Evolutionary conservation across 2,329 filamentous ascomycete species (phyloP), one percentile per base, ranked within the genome.

Genomic region (Remersonia thermophila): DNA sequence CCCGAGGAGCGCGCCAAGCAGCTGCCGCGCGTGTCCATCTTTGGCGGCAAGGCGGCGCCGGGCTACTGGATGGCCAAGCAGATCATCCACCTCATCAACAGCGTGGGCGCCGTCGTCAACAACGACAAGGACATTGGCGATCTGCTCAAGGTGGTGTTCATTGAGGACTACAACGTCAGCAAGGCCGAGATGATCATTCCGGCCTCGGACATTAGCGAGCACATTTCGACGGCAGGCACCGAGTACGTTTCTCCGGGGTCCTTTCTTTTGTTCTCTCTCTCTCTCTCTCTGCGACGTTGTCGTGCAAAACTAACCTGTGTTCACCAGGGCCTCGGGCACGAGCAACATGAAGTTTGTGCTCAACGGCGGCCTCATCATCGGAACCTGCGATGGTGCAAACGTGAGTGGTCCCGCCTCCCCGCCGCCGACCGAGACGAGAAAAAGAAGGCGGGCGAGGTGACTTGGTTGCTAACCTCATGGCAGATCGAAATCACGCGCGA

Each of bases 41-140:
- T 98, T 56, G 91, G 91, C 55, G 91, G 91, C 51, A 98, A 98
- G 65, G 91, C 91, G 17, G 91, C 91, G 2, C 91, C 91, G 0
- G 91, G 91, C 12, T 98, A 98, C 68, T 98, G 91, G 91, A 98
- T 96, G 91, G 91, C 91, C 27, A 98, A 98, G 73, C 93, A 91
- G 28, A 86, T 95, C 48, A 98, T 98, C 51, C 89, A 96, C 56
- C 73, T 98, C 39, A 79, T 98, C 67, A 96, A 95, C 65, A 80
- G 78, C 43, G 91, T 96, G 17, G 86, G 85, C 3, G 65, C 76
- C 12, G 83, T 96, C 3, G 80, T 98, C 49, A 98, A 98, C 66
- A 83, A 83, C 28, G 91, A 98, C 52, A 68, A 76, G 30, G 91
- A 96, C 25, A 79, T 96, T 54, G 89, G 89, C 23, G 89, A 96